These are phyloP conservation scores for Buddleja alternifolia DNA, from an alignment of 257 asterid genomes.

Conservation along the genomic window DNA sequence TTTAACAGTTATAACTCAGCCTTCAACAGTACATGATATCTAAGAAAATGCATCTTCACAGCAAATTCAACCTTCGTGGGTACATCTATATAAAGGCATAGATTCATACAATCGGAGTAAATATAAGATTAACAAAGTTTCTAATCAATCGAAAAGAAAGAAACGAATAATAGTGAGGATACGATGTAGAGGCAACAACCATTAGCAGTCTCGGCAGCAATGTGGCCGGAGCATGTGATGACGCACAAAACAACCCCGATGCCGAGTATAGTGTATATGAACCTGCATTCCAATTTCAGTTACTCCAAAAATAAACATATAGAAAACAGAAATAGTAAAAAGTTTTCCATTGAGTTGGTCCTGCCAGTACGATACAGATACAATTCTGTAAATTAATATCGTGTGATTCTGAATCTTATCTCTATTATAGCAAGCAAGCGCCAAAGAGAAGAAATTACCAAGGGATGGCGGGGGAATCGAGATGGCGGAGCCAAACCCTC, in stretches of 20 bases:
- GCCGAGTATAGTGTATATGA: conserved; percentile 60
- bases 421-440: background rate
- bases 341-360: too few species aligned
- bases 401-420: background rate
- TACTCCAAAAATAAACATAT: too few species aligned
- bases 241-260: conserved; percentile 54
- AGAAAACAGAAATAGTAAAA: too few species aligned
- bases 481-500: conserved; percentile 66
- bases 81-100: background rate
- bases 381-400: background rate
- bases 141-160: background rate
- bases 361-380: too few species aligned
- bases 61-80: background rate
- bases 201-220: conserved; percentile 71
- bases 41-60: background rate
- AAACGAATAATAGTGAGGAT: conserved; percentile 45
- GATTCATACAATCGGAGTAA: background rate
- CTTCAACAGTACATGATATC: background rate
- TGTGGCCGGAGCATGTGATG: conserved; percentile 66
- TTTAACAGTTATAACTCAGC: background rate
- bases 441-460: conserved; percentile 50
- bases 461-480: conserved; percentile 57
- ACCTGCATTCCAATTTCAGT: conserved; percentile 45
- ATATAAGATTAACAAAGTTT: background rate
- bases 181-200: conserved; percentile 68